Percentiles rank a stretch among this genome's conserved stretches.
These are phyloP conservation scores for Pholiota adiposa DNA, from an alignment of 1,284 basidiomycete genomes.

Conservation along the genomic window DNA sequence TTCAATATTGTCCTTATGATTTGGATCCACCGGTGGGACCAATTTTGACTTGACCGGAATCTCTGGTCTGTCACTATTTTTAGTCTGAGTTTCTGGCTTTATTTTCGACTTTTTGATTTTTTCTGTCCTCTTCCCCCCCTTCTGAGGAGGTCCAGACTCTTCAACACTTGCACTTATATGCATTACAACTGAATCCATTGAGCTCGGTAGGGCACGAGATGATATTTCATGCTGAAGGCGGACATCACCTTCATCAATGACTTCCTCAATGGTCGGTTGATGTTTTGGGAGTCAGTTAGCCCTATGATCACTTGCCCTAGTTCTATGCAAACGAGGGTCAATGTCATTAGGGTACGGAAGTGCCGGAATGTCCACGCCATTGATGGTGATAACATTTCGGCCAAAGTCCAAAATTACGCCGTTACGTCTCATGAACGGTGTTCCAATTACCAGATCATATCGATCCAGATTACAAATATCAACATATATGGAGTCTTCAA, in stretches of 20 bases:
- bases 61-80: too few relatives aligned
- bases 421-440: slow-evolving; percentile 19
- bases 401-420: slow-evolving; percentile 17
- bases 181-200: neutral
- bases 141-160: neutral
- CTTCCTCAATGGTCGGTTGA: too few relatives aligned
- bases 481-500: slow-evolving; percentile 9
- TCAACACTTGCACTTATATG: neutral
- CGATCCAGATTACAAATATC: slow-evolving; percentile 24
- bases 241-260: too few relatives aligned
- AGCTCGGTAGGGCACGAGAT: neutral
- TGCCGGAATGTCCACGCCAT: slow-evolving; percentile 9
- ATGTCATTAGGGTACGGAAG: slow-evolving; percentile 5
- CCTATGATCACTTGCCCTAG: neutral
- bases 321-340: neutral
- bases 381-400: slow-evolving; percentile 8
- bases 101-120: neutral
- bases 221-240: too few relatives aligned
- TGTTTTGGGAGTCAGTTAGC: neutral
- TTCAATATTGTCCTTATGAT: neutral
- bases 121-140: neutral
- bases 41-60: too few relatives aligned
- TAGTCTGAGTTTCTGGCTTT: too few relatives aligned
- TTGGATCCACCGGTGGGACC: too few relatives aligned
- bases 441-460: slow-evolving; percentile 25